Conservation (phyloP, 2,329 filamentous ascomycete genomes). For the Colletotrichum sp. region DNA sequence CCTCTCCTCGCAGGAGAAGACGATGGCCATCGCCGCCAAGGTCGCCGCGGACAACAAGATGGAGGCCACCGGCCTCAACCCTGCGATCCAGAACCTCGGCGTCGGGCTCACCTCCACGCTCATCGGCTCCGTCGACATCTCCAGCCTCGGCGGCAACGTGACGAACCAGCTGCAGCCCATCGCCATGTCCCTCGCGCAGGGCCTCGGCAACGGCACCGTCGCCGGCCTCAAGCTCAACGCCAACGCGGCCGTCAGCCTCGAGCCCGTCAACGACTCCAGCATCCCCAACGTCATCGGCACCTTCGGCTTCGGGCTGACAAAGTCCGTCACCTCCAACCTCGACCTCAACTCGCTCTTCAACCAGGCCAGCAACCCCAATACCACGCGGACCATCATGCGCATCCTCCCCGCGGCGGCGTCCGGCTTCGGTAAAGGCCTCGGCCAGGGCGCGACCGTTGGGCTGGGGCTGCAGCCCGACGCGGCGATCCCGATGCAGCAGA, state of each 20-base stretch:
- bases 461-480: conserved; percentile 31
- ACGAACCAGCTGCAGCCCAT: conserved; percentile 22
- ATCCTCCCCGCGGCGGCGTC: conserved; percentile 27
- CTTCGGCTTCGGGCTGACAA: conserved; percentile 32
- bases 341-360: conserved; percentile 24
- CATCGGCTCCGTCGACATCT: conserved; percentile 28
- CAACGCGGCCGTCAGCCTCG: conserved; percentile 5
- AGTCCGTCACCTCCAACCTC: conserved; percentile 28
- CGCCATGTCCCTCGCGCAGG: conserved; percentile 25
- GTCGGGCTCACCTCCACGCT: conserved; percentile 32
- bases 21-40: conserved; percentile 20
- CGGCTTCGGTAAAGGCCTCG: conserved; percentile 32
- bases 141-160: conserved; percentile 12
- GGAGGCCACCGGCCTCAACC: conserved; percentile 32
- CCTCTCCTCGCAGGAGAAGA: conserved; percentile 17
- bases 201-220: conserved; percentile 27
- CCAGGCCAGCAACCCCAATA: conserved; percentile 15
- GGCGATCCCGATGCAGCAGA: conserved; percentile 19
- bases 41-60: conserved; percentile 32
- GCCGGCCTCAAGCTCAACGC: conserved; percentile 26
- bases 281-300: conserved; percentile 26
- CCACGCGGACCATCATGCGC: conserved; percentile 18
- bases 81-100: conserved; percentile 31
- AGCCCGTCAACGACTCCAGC: conserved; percentile 24
- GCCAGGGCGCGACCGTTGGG: conserved; percentile 29